Conservation (phyloP, 345 rosid genomes). For the Camelina neglecta region DNA sequence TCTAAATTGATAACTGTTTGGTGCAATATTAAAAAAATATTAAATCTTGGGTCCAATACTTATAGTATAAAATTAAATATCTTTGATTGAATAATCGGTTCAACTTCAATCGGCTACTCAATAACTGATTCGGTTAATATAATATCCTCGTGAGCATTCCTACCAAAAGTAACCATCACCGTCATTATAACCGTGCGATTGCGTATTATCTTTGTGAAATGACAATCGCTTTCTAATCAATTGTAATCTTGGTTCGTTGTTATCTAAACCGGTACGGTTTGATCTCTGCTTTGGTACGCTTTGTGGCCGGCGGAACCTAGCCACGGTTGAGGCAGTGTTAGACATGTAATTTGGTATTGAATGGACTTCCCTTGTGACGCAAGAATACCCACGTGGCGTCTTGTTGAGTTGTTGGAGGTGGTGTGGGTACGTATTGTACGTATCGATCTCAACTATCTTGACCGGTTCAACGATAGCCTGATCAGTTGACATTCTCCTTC, state of each 20-base stretch:
- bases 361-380: constrained; percentile 29
- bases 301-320: constrained; percentile 59
- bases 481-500: constrained; percentile 65
- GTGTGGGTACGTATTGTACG: constrained; percentile 40
- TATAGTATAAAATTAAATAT: neutral
- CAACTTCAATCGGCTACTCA: neutral
- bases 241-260: constrained; percentile 13
- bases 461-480: constrained; percentile 55
- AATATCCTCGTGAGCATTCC: neutral
- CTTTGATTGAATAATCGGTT: neutral
- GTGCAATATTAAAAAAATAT: neutral
- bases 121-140: constrained; percentile 16
- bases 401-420: constrained; percentile 41
- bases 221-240: constrained; percentile 35
- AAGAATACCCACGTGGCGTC: constrained; percentile 13
- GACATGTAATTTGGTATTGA: constrained; percentile 76
- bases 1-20: constrained; percentile 9
- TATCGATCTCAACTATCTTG: constrained; percentile 78
- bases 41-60: neutral
- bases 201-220: constrained; percentile 24
- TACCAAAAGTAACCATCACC: constrained; percentile 9
- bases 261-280: constrained; percentile 4
- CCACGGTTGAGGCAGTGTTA: constrained; percentile 70
- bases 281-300: constrained; percentile 73
- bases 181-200: neutral